Base-by-base conservation (phyloP, 1,284 basidiomycete genomes). In the Papiliotrema fonsecae region DNA sequence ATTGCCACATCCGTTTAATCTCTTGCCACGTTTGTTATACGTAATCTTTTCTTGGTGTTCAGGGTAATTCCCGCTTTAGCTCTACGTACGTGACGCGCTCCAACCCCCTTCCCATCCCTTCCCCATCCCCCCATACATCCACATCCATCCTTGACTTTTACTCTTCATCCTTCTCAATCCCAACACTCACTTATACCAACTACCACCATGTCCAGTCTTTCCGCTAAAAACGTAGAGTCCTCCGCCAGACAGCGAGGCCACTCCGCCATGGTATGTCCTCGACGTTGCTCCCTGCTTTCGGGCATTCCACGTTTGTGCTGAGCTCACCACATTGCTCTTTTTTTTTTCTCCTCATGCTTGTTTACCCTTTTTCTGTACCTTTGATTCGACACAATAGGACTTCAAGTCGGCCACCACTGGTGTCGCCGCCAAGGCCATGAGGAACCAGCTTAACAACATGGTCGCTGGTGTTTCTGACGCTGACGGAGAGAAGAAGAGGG, bases 401-500 rank as follows among this genome's bases (percentile, higher is more conserved):
- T 96, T 96, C 84, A 94, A 96, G 81, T 94, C 91, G 35, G 94
- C 94, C 59, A 96, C 93, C 50, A 97, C 94, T 42, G 94, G 94
- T 62, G 88, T 98, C 64, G 87, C 92, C 34, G 90, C 92, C 62
- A 97, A 97, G 79, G 82, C 92, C 52, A 97, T 97, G 96, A 86
- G 91, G 78, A 97, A 97, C 72, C 94, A 98, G 79, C 86, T 98
- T 77, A 88, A 88, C 75, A 83, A 83, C 68, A 86, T 98, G 80
- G 90, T 97, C 67, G 78, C 78, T 65, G 85, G n/a, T n/a, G n/a
- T n/a, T n/a, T n/a, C 84, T 57, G 86, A 90, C 68, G 78, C 82
- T 57, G 88, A 97, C 66, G 80, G 82, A 35, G 74, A 78, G 41
- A 85, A 86, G 55, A 87, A 86, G 77, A 89, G 87, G 84, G 92